Conservation (phyloP, 495 filamentous ascomycete species). For the Aspergillus homomorphus region DNA sequence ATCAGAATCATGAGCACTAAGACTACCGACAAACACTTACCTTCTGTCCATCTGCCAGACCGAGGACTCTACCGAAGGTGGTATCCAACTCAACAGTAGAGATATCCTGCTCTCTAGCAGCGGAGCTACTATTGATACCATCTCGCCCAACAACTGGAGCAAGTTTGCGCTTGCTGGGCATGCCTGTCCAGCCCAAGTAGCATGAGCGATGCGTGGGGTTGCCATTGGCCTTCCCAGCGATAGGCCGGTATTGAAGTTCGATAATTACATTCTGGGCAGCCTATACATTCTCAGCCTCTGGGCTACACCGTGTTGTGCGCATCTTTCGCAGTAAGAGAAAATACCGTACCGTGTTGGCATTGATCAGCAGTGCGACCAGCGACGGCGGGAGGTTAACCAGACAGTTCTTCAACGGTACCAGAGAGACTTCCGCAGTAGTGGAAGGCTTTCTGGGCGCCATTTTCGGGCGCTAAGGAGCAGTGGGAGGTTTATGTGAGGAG, state of each 20-base stretch:
- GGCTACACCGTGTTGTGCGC: neutral
- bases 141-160: constrained; percentile 69
- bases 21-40: constrained; percentile 43
- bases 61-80: constrained; percentile 79
- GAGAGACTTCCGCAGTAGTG: constrained; percentile 69
- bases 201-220: constrained; percentile 60
- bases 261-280: constrained; percentile 93
- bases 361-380: constrained; percentile 75
- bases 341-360: constrained; percentile 75
- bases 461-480: constrained; percentile 22
- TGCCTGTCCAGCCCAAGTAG: constrained; percentile 93
- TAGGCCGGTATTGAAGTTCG: constrained; percentile 68
- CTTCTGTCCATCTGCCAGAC: constrained; percentile 80
- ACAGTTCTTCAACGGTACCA: constrained; percentile 86
- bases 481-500: constrained; percentile 7
- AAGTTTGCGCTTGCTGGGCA: constrained; percentile 83
- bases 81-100: constrained; percentile 82
- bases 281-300: constrained; percentile 36
- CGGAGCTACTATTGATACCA: constrained; percentile 59
- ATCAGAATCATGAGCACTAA: constrained; percentile 21
- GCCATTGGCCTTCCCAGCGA: constrained; percentile 38
- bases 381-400: constrained; percentile 90
- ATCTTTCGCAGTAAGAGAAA: neutral
- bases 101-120: constrained; percentile 66
- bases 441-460: constrained; percentile 70